phyloP scores from a whole-genome alignment of 495 filamentous ascomycete genomes.

The Xylaria castorea region DNA sequence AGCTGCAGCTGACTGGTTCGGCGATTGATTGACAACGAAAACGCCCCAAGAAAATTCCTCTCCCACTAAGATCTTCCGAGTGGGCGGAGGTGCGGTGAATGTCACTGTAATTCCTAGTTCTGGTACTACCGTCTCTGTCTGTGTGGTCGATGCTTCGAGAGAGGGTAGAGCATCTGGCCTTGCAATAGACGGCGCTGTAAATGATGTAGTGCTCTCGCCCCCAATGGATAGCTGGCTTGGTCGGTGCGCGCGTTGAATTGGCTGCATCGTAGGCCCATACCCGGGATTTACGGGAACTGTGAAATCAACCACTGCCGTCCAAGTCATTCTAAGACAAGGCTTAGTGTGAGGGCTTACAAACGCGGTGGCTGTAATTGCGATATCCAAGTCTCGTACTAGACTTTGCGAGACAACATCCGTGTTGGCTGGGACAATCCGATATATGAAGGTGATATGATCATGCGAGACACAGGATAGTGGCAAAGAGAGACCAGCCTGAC shows the following conservation, averaged over 20 bases:
- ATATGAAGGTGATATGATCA: conserved; percentile 86
- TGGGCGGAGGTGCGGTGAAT: conserved; percentile 61
- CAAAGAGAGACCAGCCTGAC: conserved; percentile 60
- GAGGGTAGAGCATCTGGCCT: conserved; percentile 62
- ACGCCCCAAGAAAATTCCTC: conserved; percentile 85
- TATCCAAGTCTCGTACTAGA: conserved; percentile 57
- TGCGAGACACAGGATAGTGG: conserved; percentile 76
- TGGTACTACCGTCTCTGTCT: conserved; percentile 54
- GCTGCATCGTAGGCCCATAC: conserved; percentile 57
- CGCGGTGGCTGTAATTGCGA: conserved; percentile 71
- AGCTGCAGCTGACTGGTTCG: conserved; percentile 47
- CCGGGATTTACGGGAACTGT: conserved; percentile 67
- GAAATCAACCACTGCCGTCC: conserved; percentile 85
- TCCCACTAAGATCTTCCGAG: conserved; percentile 62
- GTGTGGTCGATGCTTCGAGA: conserved; percentile 54
- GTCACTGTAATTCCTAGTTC: conserved; percentile 80
- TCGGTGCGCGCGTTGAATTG: conserved; percentile 70
- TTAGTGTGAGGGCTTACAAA: conserved; percentile 62
- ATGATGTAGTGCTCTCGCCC: conserved; percentile 50
- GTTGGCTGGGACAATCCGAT: conserved; percentile 69
- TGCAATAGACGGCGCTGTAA: conserved; percentile 53
- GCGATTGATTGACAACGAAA: conserved; percentile 82
- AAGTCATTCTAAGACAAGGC: conserved; percentile 79
- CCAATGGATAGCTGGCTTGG: conserved; percentile 66
- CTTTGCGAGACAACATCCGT: conserved; percentile 61